phyloP scores from a whole-genome alignment of 2,329 filamentous ascomycete genomes.

The Aspergillus brunneoviolaceus region DNA sequence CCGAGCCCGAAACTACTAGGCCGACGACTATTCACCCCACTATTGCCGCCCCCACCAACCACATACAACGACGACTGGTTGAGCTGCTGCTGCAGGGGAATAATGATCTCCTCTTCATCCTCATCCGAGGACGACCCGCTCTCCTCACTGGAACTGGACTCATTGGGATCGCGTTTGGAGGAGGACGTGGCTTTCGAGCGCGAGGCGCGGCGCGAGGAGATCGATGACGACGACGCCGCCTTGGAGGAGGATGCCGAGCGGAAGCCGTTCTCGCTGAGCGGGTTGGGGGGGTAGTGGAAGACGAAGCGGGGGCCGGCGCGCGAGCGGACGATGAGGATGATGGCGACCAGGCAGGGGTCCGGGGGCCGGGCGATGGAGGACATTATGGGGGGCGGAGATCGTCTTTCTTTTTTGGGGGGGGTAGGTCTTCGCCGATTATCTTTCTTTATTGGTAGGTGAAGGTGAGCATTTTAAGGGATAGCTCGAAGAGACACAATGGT shows the following conservation, averaged over 20 bases:
- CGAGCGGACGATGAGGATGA: constrained; percentile 73
- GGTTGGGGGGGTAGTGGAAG: constrained; percentile 77
- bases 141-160: constrained; percentile 42
- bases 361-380: constrained; percentile 49
- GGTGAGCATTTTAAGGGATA: too few relatives aligned
- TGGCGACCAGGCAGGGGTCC: constrained; percentile 62
- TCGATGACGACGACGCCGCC: neutral
- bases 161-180: constrained; percentile 33
- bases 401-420: neutral
- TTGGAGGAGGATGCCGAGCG: constrained; percentile 31
- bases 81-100: constrained; percentile 16
- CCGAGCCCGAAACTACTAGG: constrained; percentile 37
- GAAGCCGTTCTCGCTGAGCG: constrained; percentile 42
- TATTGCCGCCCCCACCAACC: constrained; percentile 16
- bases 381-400: constrained; percentile 31
- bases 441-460: too few relatives aligned
- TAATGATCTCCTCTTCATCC: constrained; percentile 35
- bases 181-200: constrained; percentile 25
- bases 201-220: constrained; percentile 30
- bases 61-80: constrained; percentile 4
- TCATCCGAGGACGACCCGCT: constrained; percentile 41
- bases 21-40: constrained; percentile 27
- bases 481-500: too few relatives aligned
- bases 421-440: neutral
- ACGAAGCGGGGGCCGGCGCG: constrained; percentile 78